Percentiles rank a stretch among this genome's conserved stretches.
phyloP scores from a whole-genome alignment of 108 stramenopile genomes.

The Tribonema minus region DNA sequence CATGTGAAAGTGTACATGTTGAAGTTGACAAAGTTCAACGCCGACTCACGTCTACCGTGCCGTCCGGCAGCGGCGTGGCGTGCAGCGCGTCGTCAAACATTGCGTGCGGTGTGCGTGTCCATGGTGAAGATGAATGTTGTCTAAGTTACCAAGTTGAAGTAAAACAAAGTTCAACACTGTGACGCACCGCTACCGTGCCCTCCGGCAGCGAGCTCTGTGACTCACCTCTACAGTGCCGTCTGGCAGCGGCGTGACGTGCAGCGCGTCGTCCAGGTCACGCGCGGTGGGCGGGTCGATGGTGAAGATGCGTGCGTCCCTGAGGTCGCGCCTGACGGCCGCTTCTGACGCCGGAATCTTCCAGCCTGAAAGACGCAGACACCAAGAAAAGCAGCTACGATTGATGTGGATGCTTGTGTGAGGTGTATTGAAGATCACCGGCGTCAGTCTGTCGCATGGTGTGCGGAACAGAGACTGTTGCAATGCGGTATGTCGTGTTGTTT shows the following conservation, averaged over 20 bases:
- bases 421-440: too few relatives aligned
- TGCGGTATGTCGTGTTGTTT: too few relatives aligned
- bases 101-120: constrained; percentile 87
- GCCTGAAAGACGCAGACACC: constrained; percentile 15
- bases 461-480: too few relatives aligned
- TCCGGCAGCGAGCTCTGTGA: too few relatives aligned
- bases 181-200: too few relatives aligned
- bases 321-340: constrained; percentile 21
- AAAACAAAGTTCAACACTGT: too few relatives aligned
- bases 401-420: constrained; percentile 56
- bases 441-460: too few relatives aligned
- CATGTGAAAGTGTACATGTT: too few relatives aligned
- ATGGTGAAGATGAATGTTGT: constrained; percentile 60
- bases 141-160: too few relatives aligned
- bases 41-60: constrained; percentile 16
- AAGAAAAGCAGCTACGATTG: constrained; percentile 21
- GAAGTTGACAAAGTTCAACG: too few relatives aligned
- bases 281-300: constrained; percentile 92
- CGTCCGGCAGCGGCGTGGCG: constrained; percentile 51
- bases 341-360: constrained; percentile 49
- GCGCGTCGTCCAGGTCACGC: constrained; percentile 89
- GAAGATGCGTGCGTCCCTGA: constrained; percentile 44
- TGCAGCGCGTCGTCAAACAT: constrained; percentile 91
- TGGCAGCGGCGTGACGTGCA: constrained; percentile 64
- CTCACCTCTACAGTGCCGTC: constrained; percentile 33